A percentile compares a stretch with the other conserved stretches of the same genome.
Conservation (phyloP, 352 stramenopile species). For the Globisporangium iwayamae region DNA sequence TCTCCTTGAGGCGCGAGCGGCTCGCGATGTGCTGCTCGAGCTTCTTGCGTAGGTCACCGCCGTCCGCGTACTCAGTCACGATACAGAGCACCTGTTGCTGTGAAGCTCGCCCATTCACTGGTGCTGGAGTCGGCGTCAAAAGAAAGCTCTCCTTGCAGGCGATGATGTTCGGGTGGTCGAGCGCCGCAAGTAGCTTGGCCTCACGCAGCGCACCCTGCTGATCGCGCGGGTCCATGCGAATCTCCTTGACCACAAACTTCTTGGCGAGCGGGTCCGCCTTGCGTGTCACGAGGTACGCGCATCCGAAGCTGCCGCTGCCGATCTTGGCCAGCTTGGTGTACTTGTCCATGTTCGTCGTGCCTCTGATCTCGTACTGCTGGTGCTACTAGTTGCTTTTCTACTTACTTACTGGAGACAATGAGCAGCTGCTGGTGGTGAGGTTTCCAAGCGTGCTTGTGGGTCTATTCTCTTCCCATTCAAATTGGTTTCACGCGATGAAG, state of each 20-base stretch:
- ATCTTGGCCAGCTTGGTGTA: slow-evolving; percentile 79
- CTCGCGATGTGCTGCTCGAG: slow-evolving; percentile 31
- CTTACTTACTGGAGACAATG: neutral
- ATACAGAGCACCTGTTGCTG: slow-evolving; percentile 61
- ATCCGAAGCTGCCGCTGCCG: slow-evolving; percentile 68
- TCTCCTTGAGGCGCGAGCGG: slow-evolving; percentile 26
- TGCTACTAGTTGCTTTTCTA: neutral
- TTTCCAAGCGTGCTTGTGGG: neutral
- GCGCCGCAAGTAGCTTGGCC: slow-evolving; percentile 56
- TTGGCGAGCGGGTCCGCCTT: slow-evolving; percentile 31
- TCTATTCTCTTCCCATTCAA: neutral
- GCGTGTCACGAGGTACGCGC: slow-evolving; percentile 57
- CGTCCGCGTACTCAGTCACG: slow-evolving; percentile 81
- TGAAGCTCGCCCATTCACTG: slow-evolving; percentile 2
- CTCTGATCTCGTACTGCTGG: neutral
- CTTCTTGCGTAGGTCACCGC: slow-evolving; percentile 62
- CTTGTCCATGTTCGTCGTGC: slow-evolving; percentile 53
- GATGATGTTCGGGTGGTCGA: slow-evolving; percentile 87
- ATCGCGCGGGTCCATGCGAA: slow-evolving; percentile 67
- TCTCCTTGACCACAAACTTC: slow-evolving; percentile 73
- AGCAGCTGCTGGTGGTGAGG: neutral
- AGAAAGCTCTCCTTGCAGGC: slow-evolving; percentile 77
- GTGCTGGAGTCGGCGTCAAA: slow-evolving; percentile 14
- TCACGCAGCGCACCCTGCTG: slow-evolving; percentile 53
- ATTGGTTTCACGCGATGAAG: slow-evolving; percentile 15